phyloP scores from a whole-genome alignment of 495 filamentous ascomycete genomes.

The Usnea hakonensis region DNA sequence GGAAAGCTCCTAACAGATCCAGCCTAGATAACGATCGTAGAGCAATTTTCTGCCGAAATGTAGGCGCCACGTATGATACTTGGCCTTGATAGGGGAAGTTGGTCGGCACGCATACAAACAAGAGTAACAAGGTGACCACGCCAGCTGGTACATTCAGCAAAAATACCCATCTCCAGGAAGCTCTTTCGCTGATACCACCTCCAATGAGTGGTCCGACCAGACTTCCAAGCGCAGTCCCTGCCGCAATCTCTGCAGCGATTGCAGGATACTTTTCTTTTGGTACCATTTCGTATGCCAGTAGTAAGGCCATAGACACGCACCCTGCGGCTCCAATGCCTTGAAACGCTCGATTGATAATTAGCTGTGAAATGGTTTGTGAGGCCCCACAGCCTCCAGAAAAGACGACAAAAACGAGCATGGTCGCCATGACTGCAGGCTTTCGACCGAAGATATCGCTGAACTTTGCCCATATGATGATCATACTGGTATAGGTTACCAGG shows the following conservation, averaged over 20 bases:
- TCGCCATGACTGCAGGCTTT: conserved; percentile 37
- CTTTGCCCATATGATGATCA: conserved; percentile 51
- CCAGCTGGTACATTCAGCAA: conserved; percentile 36
- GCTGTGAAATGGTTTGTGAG: conserved; percentile 42
- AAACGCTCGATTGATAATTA: conserved; percentile 49
- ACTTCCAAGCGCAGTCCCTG: conserved; percentile 18
- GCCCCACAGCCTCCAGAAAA: conserved; percentile 52
- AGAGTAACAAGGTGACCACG: conserved; percentile 32
- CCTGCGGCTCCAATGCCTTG: conserved; percentile 53
- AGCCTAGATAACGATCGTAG: conserved; percentile 10
- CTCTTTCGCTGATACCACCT: conserved; percentile 31
- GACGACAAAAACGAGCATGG: conserved; percentile 45
- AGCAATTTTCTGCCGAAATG: not conserved
- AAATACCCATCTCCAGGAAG: conserved; percentile 43
- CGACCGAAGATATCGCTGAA: conserved; percentile 53
- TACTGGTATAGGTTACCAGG: conserved; percentile 47
- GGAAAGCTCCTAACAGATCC: conserved; percentile 43
- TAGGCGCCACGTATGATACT: not conserved
- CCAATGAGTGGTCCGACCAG: conserved; percentile 40
- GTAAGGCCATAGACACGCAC: conserved; percentile 37
- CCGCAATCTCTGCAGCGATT: conserved; percentile 12
- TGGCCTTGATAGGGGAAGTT: not conserved
- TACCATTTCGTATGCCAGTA: conserved; percentile 44
- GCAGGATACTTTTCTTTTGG: conserved; percentile 25
- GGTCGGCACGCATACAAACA: conserved; percentile 32